phyloP scores from a whole-genome alignment of 2,329 filamentous ascomycete species.

The Talaromyces sp. region DNA sequence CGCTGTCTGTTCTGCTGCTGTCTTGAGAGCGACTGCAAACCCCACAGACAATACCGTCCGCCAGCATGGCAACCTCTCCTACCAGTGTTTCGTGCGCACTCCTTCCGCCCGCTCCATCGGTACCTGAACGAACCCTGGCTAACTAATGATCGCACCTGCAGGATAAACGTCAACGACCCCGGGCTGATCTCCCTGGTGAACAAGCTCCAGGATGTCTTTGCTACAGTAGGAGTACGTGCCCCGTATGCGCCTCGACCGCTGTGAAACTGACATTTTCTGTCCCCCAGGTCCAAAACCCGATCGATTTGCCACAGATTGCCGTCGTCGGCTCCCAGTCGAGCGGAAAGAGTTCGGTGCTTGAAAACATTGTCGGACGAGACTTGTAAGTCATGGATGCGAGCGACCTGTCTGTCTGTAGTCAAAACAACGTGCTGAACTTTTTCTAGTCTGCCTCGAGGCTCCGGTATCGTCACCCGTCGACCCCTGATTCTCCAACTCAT shows the following conservation, averaged over 20 bases:
- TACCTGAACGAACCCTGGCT: constrained; percentile 14
- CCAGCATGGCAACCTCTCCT: constrained; percentile 11
- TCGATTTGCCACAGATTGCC: constrained; percentile 96
- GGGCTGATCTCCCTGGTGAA: constrained; percentile 79
- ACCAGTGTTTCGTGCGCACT: constrained; percentile 34
- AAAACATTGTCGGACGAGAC: constrained; percentile 97
- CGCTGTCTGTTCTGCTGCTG: neutral
- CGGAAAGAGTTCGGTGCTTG: constrained; percentile 97
- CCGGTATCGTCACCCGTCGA: constrained; percentile 92
- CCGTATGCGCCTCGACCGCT: constrained; percentile 2
- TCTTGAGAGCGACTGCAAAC: constrained; percentile 14
- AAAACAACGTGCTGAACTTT: constrained; percentile 15
- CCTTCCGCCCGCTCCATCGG: constrained; percentile 17
- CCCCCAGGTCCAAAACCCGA: constrained; percentile 85
- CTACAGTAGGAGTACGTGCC: constrained; percentile 74
- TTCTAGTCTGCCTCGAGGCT: constrained; percentile 83
- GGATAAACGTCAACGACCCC: constrained; percentile 67
- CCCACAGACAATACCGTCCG: constrained; percentile 3
- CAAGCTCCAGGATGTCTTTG: constrained; percentile 98
- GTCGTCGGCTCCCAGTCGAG: constrained; percentile 98
- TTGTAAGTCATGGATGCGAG: constrained; percentile 61
- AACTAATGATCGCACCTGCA: constrained; percentile 30
- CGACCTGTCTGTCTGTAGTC: neutral
- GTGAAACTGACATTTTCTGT: constrained; percentile 21
- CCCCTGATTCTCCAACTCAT: constrained; percentile 96